Conservation (phyloP, 116 monocot species). For the Trichopus zeylanicus region DNA sequence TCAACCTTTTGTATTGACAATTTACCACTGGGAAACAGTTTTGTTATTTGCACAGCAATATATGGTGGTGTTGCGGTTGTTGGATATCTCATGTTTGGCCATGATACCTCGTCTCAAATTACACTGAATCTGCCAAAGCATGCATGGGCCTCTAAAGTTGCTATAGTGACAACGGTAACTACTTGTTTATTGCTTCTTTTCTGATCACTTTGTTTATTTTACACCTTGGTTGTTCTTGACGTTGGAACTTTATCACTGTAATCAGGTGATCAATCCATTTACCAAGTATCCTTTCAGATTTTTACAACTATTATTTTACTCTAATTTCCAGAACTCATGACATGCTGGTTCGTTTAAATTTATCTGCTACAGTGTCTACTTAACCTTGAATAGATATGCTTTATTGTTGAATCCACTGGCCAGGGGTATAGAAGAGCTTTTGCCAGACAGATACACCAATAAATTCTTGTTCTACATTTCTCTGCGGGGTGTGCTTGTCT, state of each 20-base stretch:
- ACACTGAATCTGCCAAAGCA: slow-evolving; percentile 81
- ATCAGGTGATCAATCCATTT: slow-evolving; percentile 87
- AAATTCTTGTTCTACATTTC: slow-evolving; percentile 28
- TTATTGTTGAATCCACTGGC: slow-evolving; percentile 82
- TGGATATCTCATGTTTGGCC: slow-evolving; percentile 89
- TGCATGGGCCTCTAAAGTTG: slow-evolving; percentile 53
- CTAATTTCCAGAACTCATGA: not conserved
- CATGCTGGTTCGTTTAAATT: not conserved
- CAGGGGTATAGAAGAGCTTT: slow-evolving; percentile 71
- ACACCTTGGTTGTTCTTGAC: slow-evolving; percentile 3
- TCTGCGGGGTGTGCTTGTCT: slow-evolving; percentile 56
- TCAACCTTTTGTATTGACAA: not conserved
- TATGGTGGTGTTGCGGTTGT: slow-evolving; percentile 58
- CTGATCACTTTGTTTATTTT: not conserved
- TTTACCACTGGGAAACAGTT: slow-evolving; percentile 30
- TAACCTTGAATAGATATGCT: slow-evolving; percentile 56
- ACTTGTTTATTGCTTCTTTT: not conserved
- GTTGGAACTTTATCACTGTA: slow-evolving; percentile 4
- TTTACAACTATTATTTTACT: not conserved
- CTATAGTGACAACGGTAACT: slow-evolving; percentile 78
- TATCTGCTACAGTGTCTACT: slow-evolving; percentile 8
- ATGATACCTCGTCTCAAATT: slow-evolving; percentile 67
- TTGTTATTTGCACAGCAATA: slow-evolving; percentile 64
- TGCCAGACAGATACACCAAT: slow-evolving; percentile 26
- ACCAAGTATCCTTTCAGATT: slow-evolving; percentile 81